These are phyloP conservation scores for Candida ulmi DNA, from an alignment of 805 yeast genomes.

Conservation along the genomic window DNA sequence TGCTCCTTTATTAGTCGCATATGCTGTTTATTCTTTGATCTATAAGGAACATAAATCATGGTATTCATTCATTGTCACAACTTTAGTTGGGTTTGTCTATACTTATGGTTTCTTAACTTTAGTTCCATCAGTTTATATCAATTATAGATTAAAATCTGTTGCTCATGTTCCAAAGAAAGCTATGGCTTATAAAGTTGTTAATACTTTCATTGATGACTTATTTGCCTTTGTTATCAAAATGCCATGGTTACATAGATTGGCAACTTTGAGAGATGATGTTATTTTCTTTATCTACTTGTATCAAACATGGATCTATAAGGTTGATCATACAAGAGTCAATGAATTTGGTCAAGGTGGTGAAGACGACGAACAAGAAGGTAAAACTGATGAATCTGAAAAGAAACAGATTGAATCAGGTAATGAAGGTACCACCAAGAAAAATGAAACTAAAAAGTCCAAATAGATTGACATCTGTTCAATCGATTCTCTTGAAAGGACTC, in stretches of 20 bases:
- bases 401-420: too few species aligned
- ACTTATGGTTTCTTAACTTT: conserved; percentile 36
- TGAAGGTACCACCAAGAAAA: too few species aligned
- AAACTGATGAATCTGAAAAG: not conserved
- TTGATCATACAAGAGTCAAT: conserved; percentile 32
- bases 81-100: conserved; percentile 35
- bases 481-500: too few species aligned
- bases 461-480: too few species aligned
- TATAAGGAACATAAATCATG: conserved; percentile 36
- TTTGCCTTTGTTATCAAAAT: conserved; percentile 37
- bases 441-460: too few species aligned
- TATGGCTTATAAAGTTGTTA: conserved; percentile 35
- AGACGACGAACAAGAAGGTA: conserved; percentile 15
- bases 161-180: conserved; percentile 37
- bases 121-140: conserved; percentile 35
- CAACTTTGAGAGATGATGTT: conserved; percentile 36
- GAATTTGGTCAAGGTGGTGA: conserved; percentile 33
- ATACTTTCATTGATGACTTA: conserved; percentile 35
- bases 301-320: conserved; percentile 35
- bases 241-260: conserved; percentile 36
- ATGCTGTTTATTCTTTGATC: conserved; percentile 30
- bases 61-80: conserved; percentile 34
- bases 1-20: conserved; percentile 30
- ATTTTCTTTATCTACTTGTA: conserved; percentile 34
- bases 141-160: conserved; percentile 36